Base-by-base conservation (phyloP, 306 rosid species). In the Lablab purpureus region DNA sequence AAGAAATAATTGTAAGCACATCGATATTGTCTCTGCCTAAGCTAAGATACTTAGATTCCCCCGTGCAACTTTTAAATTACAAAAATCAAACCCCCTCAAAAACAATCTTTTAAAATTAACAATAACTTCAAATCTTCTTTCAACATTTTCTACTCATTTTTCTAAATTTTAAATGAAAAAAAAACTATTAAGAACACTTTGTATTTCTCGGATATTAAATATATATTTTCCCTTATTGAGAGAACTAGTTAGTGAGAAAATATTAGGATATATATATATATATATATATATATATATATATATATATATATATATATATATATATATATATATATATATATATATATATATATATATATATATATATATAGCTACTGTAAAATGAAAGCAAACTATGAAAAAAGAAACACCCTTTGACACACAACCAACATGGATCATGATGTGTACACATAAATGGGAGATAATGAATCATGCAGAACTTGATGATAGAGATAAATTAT, bases 31-130 rank as follows among this genome's bases (percentile, higher is more conserved):
- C 50, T 63, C n/a, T 3, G 21, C 75, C 30, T 25, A 34, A 45
- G 36, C 28, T 18, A 32, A 45, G 55, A 47, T n/a, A 59, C 18
- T 30, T 30, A 68, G 18, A 47, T 37, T 60, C 52, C 71, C 41
- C 23, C 47, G 14, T 46, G 54, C 54, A 58, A 40, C 43, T 56
- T 78, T 43, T 30, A 8, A 68, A 36, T 28, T 27, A 36, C 46
- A 68, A 68, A 15, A 75, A 60, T 4, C 73, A 54, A 68, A 19
- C 27, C 27, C 21, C 36, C 73, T 18, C 22, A 58, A 27, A 59
- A 59, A 22, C 6, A 6, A 21, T 22, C 64, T 56, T 30, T 23
- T 58, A 13, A 58, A 12, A 58, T 12, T 23, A 58, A 58, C n/a
- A 25, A 58, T 23, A 25, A 12, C 25, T 58, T 4, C 5, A 55